These are phyloP conservation scores for Colletotrichum lupini DNA, from an alignment of 2,329 filamentous ascomycete species.

Conservation along the genomic window DNA sequence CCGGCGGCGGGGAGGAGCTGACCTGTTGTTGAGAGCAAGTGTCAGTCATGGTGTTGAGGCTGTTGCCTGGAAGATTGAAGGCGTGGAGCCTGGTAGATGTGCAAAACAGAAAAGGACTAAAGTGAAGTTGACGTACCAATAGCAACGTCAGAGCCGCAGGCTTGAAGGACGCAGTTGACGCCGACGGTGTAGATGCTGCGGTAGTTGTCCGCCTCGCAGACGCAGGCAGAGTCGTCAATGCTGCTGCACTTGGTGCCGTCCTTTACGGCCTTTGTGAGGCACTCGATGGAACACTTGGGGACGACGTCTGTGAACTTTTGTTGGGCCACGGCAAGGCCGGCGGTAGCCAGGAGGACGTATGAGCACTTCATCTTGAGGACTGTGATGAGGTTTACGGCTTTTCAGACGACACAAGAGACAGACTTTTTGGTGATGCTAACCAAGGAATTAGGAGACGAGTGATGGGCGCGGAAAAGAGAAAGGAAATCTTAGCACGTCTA, in stretches of 20 bases:
- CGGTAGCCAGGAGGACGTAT: conserved; percentile 29
- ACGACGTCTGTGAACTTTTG: conserved; percentile 37
- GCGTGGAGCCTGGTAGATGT: too few relatives aligned
- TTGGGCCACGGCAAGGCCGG: conserved; percentile 29
- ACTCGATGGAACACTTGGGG: conserved; percentile 38
- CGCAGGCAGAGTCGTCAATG: conserved; percentile 38
- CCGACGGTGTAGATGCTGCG: conserved; percentile 53
- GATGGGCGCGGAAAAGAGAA: background rate
- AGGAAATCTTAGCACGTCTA: background rate
- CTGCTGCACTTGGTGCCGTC: conserved; percentile 36
- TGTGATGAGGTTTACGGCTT: background rate
- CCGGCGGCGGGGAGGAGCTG: conserved; percentile 39
- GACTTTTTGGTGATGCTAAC: background rate
- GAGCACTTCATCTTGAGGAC: conserved; percentile 36
- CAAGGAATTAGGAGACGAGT: background rate
- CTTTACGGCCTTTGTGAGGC: conserved; percentile 37
- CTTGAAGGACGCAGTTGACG: conserved; percentile 54
- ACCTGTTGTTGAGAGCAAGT: conserved; percentile 15
- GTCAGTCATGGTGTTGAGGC: background rate
- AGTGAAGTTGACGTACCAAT: conserved; percentile 29
- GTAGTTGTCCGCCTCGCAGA: conserved; percentile 41
- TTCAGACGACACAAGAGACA: background rate
- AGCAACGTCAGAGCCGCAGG: conserved; percentile 50
- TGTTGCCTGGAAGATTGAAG: background rate
- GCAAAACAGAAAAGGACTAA: too few relatives aligned